Percentiles rank a stretch among this genome's conserved stretches.
phyloP scores from a whole-genome alignment of 192 early-diverging fungal genomes.

The Podila verticillata region DNA sequence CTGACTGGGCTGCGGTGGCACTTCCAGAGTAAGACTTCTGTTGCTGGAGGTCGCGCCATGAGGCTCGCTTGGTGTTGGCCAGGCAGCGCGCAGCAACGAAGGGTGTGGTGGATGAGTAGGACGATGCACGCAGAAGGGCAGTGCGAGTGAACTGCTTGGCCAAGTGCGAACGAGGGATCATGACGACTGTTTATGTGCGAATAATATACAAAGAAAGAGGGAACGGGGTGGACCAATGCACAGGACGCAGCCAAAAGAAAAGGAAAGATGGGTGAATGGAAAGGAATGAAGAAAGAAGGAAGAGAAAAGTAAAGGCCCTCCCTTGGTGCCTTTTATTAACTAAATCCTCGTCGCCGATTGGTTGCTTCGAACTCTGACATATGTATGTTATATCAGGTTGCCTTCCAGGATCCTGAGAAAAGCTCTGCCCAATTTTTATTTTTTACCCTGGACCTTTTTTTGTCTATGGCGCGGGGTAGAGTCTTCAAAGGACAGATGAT shows the following conservation, averaged over 20 bases:
- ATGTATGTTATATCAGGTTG: too few species aligned
- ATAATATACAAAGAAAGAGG: background rate
- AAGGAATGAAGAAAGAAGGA: conserved; percentile 2
- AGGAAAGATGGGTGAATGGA: background rate
- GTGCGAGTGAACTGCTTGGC: conserved; percentile 21
- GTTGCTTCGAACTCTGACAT: too few species aligned
- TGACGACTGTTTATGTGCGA: conserved; percentile 2
- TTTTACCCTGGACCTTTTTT: too few species aligned
- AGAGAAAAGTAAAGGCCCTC: background rate
- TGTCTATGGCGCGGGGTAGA: too few species aligned
- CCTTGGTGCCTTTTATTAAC: background rate
- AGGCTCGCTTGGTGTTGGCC: conserved; percentile 25
- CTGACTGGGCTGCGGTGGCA: conserved; percentile 39
- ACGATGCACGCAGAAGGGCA: conserved; percentile 15
- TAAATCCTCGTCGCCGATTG: background rate
- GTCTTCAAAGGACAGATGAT: too few species aligned
- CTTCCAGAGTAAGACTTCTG: conserved; percentile 29
- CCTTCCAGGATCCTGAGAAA: too few species aligned
- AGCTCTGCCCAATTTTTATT: too few species aligned
- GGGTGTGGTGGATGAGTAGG: conserved; percentile 20
- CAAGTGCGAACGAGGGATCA: conserved; percentile 28
- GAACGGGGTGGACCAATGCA: background rate
- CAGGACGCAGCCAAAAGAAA: background rate
- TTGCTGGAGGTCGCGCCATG: conserved; percentile 20
- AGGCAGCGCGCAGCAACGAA: conserved; percentile 29